Evolutionary conservation across 495 filamentous ascomycete genomes (phyloP).

Genomic region (Oleoguttula mirabilis): DNA sequence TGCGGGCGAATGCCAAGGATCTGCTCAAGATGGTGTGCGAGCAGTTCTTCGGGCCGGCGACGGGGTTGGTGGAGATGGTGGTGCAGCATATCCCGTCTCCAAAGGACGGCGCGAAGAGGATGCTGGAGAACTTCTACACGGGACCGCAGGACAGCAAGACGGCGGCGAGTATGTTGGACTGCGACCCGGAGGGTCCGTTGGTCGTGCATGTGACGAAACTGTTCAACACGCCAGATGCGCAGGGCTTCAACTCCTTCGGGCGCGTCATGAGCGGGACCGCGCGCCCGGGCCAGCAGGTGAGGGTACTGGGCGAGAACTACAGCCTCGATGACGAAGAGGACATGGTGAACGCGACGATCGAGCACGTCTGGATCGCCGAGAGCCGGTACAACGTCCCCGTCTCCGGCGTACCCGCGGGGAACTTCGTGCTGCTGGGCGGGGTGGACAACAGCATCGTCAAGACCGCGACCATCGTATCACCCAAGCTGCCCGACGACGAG

Average conservation of each 20-base stretch:
- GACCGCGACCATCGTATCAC: slow-evolving; percentile 84
- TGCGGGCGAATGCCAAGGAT: slow-evolving; percentile 77
- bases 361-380: slow-evolving; percentile 85
- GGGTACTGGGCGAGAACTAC: slow-evolving; percentile 90
- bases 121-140: slow-evolving; percentile 80
- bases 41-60: slow-evolving; percentile 84
- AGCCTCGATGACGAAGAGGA: slow-evolving; percentile 97
- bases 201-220: slow-evolving; percentile 87
- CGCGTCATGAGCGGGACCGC: slow-evolving; percentile 90
- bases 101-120: slow-evolving; percentile 58
- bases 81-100: slow-evolving; percentile 84
- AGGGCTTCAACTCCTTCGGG: slow-evolving; percentile 77
- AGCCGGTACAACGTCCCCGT: slow-evolving; percentile 85
- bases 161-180: slow-evolving; percentile 64
- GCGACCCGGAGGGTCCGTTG: slow-evolving; percentile 80
- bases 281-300: slow-evolving; percentile 65
- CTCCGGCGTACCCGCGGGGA: slow-evolving; percentile 89
- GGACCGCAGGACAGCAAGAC: slow-evolving; percentile 84
- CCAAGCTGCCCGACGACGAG: slow-evolving; percentile 68
- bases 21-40: slow-evolving; percentile 82
- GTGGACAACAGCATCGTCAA: slow-evolving; percentile 98
- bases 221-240: slow-evolving; percentile 77
- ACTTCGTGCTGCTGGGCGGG: slow-evolving; percentile 78
- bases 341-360: slow-evolving; percentile 82
- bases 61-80: slow-evolving; percentile 93